phyloP scores from a whole-genome alignment of 768 basidiomycete species.

The Naematelia aurantialba region DNA sequence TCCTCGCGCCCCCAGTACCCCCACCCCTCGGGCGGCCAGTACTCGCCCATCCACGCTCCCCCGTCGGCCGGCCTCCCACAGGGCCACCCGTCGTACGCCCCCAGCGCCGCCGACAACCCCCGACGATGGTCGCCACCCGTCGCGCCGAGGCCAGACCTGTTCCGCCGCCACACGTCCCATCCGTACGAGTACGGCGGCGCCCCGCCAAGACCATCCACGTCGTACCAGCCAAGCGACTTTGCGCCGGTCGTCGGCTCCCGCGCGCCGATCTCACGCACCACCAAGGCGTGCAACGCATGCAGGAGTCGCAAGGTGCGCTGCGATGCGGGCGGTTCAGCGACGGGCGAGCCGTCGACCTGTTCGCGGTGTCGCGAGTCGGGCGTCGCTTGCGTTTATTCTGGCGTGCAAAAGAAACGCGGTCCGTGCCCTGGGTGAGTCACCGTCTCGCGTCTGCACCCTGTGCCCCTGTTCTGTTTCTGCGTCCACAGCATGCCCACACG shows the following conservation, averaged over 20 bases:
- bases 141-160: conserved; percentile 19
- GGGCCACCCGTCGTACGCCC: too few relatives aligned
- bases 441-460: not conserved
- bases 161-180: conserved; percentile 33
- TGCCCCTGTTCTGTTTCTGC: not conserved
- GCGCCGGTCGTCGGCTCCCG: conserved; percentile 18
- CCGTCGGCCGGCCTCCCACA: conserved; percentile 4
- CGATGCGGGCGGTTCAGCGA: conserved; percentile 43
- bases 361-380: conserved; percentile 43
- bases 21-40: too few relatives aligned
- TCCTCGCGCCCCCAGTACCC: too few relatives aligned
- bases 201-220: not conserved
- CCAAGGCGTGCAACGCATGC: conserved; percentile 50
- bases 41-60: not conserved
- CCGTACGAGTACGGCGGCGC: conserved; percentile 29
- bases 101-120: too few relatives aligned
- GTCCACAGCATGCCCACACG: too few relatives aligned
- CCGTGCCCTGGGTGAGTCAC: conserved; percentile 44
- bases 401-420: conserved; percentile 47
- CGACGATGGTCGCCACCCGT: not conserved
- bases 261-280: conserved; percentile 45
- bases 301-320: conserved; percentile 45
- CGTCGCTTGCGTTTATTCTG: conserved; percentile 42
- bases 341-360: conserved; percentile 33
- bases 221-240: not conserved